Evolutionary conservation across 805 yeast species (phyloP).

Genomic region (Zygoascus flipseniorum): DNA sequence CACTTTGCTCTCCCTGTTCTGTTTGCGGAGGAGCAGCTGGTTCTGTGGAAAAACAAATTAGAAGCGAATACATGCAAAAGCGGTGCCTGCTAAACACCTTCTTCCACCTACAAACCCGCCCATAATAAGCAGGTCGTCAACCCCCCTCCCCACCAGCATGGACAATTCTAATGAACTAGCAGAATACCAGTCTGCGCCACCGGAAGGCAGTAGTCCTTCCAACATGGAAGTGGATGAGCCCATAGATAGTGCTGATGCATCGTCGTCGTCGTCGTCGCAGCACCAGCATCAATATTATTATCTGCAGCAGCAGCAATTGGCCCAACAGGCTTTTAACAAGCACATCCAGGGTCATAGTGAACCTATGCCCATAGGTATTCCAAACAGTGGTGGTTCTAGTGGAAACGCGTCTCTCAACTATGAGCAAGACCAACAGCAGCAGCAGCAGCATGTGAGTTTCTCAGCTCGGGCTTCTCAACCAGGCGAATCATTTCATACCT

Average conservation of each 20-base stretch:
- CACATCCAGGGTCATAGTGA: conserved; percentile 6
- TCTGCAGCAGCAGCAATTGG: conserved; percentile 15
- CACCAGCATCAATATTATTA: conserved; percentile 9
- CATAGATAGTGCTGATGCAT: background rate
- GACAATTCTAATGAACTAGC: background rate
- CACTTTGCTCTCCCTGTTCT: too few species aligned
- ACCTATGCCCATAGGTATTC: conserved; percentile 13
- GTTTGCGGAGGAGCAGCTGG: too few species aligned
- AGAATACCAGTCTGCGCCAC: background rate
- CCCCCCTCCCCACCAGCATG: background rate
- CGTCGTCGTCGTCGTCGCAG: background rate
- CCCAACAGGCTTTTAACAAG: conserved; percentile 12
- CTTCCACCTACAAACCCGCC: background rate
- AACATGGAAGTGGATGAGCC: conserved; percentile 3
- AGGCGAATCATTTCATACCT: background rate
- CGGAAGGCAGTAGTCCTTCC: background rate
- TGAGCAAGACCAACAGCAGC: conserved; percentile 3
- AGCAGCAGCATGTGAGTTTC: conserved; percentile 1
- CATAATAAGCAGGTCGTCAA: background rate
- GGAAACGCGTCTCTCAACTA: background rate
- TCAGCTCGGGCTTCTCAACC: conserved; percentile 1
- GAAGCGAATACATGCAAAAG: background rate
- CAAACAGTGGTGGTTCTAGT: background rate
- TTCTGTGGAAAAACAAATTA: background rate
- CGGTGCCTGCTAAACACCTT: background rate